A percentile compares a stretch with the other conserved stretches of the same genome.
Conservation (phyloP, 176 grass and related monocot genomes). For the Oryza australiensis region DNA sequence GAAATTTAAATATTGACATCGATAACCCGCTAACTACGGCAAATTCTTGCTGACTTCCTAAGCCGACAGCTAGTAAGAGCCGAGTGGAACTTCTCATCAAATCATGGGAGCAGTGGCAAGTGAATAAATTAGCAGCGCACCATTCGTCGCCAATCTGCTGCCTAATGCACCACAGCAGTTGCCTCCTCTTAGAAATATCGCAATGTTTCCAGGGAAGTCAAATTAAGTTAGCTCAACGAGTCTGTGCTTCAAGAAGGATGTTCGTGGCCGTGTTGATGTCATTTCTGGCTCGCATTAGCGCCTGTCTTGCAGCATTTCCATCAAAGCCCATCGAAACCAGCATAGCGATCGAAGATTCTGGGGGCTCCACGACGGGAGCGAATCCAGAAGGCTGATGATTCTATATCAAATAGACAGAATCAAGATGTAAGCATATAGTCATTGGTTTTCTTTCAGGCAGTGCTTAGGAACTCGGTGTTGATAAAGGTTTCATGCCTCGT, state of each 20-base stretch:
- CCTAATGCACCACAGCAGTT: not conserved
- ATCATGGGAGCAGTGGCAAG: not conserved
- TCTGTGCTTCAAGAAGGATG: slow-evolving; percentile 88
- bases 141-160: not conserved
- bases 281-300: slow-evolving; percentile 75
- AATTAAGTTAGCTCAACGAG: slow-evolving; percentile 41
- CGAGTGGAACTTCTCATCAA: slow-evolving; percentile 3
- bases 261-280: slow-evolving; percentile 88
- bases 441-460: slow-evolving; percentile 5
- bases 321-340: slow-evolving; percentile 97
- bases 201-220: slow-evolving; percentile 19
- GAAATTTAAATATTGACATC: slow-evolving; percentile 42
- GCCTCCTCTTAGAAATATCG: slow-evolving; percentile 12
- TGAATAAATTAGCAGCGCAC: not conserved
- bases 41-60: slow-evolving; percentile 30
- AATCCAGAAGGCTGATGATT: slow-evolving; percentile 40
- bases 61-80: not conserved
- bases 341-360: slow-evolving; percentile 77
- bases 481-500: not conserved
- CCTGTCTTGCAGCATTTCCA: slow-evolving; percentile 72
- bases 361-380: slow-evolving; percentile 61
- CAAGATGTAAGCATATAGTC: slow-evolving; percentile 14
- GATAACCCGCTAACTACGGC: slow-evolving; percentile 28
- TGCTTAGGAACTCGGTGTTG: not conserved
- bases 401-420: slow-evolving; percentile 35